Base-by-base conservation (phyloP, 179 eudicot genomes). In the Sideroxylon spinosum region DNA sequence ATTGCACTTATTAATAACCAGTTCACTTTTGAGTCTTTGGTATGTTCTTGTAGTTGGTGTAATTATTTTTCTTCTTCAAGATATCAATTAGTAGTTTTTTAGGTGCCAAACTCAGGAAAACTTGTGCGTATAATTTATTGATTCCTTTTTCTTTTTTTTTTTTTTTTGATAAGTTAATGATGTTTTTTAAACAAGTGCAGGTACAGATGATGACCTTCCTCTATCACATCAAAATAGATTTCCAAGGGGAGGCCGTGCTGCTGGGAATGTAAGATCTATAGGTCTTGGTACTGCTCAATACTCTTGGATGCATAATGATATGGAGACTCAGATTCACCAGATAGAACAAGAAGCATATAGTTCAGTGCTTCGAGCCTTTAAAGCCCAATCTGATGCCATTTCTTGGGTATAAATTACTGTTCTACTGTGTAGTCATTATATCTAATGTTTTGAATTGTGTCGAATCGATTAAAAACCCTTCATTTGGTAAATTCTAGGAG, bases 381-480 rank as follows among this genome's bases (percentile, higher is more conserved):
- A 92, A 89, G 98, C 98, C 81, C 98, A 92, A 83, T 90, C 94
- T 23, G 96, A 94, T 82, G 94, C 97, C 80, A 89, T 94, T 85
- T 82, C 92, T 77, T 90, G 98, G 95, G 97, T 89, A 91, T 55
- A 74, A 48, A 4, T 61, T 29, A 53, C 78, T 20, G 16, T 29
- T 67, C 55, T 19, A 25, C 53, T 32, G 13, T 52, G n/a, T 22
- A 22, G 29, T 28, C 59, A 53, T 61, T 29, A 22, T 70, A 69
- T 68, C 25, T 23, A 64, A 49, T 63, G 20, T 64, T 76, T 37
- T 63, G 9, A 26, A 59, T 56, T 78, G 28, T 13, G 11, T 52
- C 80, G 46, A 63, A 68, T 78, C 68, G 22, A 77, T 81, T 83
- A 81, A 74, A 78, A 77, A 32, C 22, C 8, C 65, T 50, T 70